These are phyloP conservation scores for Paracorniculantispora psalliotae DNA, from an alignment of 2,329 filamentous ascomycete species.

Conservation along the genomic window DNA sequence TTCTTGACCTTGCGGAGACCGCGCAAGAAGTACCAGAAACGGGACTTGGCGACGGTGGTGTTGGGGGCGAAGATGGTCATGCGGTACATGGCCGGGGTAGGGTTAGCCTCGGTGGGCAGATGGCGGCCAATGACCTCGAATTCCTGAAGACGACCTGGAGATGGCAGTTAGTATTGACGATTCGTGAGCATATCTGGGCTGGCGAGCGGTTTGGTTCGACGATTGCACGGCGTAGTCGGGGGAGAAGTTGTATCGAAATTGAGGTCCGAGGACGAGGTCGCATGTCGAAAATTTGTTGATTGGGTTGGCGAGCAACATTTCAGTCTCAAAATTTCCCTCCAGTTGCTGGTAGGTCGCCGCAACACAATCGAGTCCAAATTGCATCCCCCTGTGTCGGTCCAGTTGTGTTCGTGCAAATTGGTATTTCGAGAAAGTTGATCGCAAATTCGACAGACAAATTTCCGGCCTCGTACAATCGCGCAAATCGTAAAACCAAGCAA, in stretches of 20 bases:
- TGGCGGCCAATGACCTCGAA: slow-evolving; percentile 99
- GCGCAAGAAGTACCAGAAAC: slow-evolving; percentile 99
- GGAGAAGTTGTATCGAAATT: not conserved
- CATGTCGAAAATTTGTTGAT: not conserved
- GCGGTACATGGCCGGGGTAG: slow-evolving; percentile 97
- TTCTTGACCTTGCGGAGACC: slow-evolving; percentile 99
- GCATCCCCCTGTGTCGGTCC: not conserved
- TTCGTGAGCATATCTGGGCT: not conserved
- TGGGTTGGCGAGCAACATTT: not conserved
- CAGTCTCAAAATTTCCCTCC: not conserved
- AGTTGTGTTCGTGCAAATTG: not conserved
- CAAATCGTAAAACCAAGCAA: slow-evolving; percentile 7
- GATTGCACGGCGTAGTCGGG: slow-evolving; percentile 7
- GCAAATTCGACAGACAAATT: not conserved
- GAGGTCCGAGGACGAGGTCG: not conserved
- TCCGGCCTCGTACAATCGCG: slow-evolving; percentile 9
- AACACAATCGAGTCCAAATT: not conserved
- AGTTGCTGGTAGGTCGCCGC: not conserved
- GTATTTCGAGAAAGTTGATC: not conserved
- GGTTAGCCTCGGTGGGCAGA: slow-evolving; percentile 95
- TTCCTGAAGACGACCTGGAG: slow-evolving; percentile 95
- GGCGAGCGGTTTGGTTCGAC: slow-evolving; percentile 2
- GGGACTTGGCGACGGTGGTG: slow-evolving; percentile 96
- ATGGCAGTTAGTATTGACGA: slow-evolving; percentile 27
- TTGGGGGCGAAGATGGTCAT: slow-evolving; percentile 99